A percentile compares a stretch with the other conserved stretches of the same genome.
These are phyloP conservation scores for Funneliformis mosseae DNA, from an alignment of 192 early-diverging fungal species.

Conservation along the genomic window DNA sequence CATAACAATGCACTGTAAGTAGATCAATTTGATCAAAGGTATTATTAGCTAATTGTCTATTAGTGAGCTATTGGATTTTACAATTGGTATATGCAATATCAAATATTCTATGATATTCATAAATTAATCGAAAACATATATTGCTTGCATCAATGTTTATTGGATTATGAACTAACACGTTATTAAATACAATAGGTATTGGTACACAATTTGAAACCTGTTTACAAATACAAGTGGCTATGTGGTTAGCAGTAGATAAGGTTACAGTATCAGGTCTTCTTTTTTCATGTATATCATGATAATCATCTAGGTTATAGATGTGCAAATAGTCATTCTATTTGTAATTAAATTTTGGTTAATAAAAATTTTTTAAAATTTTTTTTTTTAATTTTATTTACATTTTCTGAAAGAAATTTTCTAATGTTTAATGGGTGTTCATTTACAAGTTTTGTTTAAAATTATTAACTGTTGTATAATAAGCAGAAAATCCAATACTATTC, in stretches of 20 bases:
- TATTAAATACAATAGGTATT: not conserved
- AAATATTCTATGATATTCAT: too few relatives aligned
- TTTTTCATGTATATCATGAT: constrained; percentile 1
- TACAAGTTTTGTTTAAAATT: not conserved
- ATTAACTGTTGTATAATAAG: not conserved
- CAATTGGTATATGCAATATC: too few relatives aligned
- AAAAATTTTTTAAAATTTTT: too few relatives aligned
- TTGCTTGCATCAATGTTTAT: too few relatives aligned
- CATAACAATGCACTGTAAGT: too few relatives aligned
- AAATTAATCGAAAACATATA: too few relatives aligned
- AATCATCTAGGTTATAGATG: constrained; percentile 10
- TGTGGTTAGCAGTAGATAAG: too few relatives aligned
- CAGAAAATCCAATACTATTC: constrained; percentile 2
- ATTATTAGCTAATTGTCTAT: too few relatives aligned
- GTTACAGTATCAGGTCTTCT: too few relatives aligned
- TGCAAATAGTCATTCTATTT: not conserved
- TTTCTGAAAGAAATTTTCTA: not conserved
- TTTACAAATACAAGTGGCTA: not conserved
- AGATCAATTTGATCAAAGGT: too few relatives aligned
- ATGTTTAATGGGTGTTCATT: not conserved
- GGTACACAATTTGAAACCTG: not conserved
- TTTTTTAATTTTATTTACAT: constrained; percentile 16
- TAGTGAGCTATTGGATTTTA: too few relatives aligned
- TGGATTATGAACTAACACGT: too few relatives aligned
- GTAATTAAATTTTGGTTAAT: not conserved